Base-by-base conservation (phyloP, 768 basidiomycete species). In the Naganishia onofrii region DNA sequence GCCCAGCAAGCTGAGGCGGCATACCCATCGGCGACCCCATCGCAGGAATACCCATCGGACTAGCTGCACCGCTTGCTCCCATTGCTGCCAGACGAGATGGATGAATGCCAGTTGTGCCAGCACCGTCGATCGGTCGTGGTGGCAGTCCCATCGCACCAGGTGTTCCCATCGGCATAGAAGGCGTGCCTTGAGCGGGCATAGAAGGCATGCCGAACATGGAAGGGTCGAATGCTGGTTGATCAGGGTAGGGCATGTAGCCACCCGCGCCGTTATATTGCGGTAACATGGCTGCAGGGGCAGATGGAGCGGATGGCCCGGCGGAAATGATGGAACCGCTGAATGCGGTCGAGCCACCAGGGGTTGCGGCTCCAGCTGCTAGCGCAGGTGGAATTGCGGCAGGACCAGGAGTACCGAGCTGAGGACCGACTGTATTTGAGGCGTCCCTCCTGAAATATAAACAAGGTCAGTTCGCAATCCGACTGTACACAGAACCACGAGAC, bases 281-380 rank as follows among this genome's bases (percentile, higher is more conserved):
- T 4, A 44, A 4, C 60, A 63, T 63, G 21, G 60, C 60, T 5
- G 60, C 36, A 9, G 60, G 60, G 1, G 58, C 46, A 15, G 66
- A n/a, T 23, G 78, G 76, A 42, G 67, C 72, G 13, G 91, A 91
- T 17, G 91, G 88, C 12, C 89, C 93, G 13, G 93, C 92, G 0
- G 93, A 91, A 60, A 96, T 85, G 0, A 90, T 91, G 3, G 93
- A 92, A 28, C 92, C 91, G 12, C 76, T 70, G 70, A 90, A 93
- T 0, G 86, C 87, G 2, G 85, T 83, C 63, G 81, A 85, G 6
- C 73, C 75, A 12, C 70, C 74, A 10, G 75, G 72, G 12, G 75
- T 76, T 10, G 73, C 70, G n/a, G 75, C 88, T 85, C 51, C 89
- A 85, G 68, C 76, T 23, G 91, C 92, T 12, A 91, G 84, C 13